Conservation (phyloP, 768 basidiomycete genomes). For the Leccinellum luteum region DNA sequence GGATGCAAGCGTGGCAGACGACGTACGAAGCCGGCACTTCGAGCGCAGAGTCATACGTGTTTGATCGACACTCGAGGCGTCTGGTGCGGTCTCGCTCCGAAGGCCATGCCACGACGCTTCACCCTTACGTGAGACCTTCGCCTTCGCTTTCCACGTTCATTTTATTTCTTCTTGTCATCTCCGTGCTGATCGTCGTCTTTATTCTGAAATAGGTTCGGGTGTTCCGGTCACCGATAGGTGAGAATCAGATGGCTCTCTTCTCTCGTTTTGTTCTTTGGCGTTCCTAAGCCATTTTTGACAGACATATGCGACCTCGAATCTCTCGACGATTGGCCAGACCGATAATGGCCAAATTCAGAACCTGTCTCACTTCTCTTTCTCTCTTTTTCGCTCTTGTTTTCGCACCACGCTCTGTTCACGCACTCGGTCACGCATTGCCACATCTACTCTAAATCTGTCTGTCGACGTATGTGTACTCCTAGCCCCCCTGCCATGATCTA, state of each 20-base stretch:
- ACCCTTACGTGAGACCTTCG: slow-evolving; percentile 26
- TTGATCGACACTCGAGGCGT: slow-evolving; percentile 26
- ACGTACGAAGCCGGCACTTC: slow-evolving; percentile 10
- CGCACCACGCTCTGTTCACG: neutral
- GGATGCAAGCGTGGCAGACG: slow-evolving; percentile 23
- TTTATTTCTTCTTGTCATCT: neutral
- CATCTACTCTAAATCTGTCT: slow-evolving; percentile 23
- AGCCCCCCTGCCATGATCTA: slow-evolving; percentile 4
- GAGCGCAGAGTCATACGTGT: slow-evolving; percentile 23
- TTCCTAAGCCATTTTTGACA: slow-evolving; percentile 13
- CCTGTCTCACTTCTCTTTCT: neutral
- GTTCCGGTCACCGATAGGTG: slow-evolving; percentile 34
- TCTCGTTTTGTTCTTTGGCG: neutral
- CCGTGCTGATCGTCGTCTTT: slow-evolving; percentile 7
- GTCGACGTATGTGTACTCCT: slow-evolving; percentile 18
- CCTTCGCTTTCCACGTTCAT: neutral
- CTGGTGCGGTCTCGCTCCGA: slow-evolving; percentile 32
- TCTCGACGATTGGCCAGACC: slow-evolving; percentile 17
- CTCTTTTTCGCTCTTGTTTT: neutral
- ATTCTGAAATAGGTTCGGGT: slow-evolving; percentile 22
- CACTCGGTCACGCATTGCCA: slow-evolving; percentile 9
- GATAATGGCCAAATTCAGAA: slow-evolving; percentile 13
- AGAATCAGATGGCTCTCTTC: slow-evolving; percentile 3
- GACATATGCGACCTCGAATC: slow-evolving; percentile 31
- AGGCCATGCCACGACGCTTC: slow-evolving; percentile 21